These are phyloP conservation scores for Botrytis paeoniae DNA, from an alignment of 2,329 filamentous ascomycete species.

Conservation along the genomic window DNA sequence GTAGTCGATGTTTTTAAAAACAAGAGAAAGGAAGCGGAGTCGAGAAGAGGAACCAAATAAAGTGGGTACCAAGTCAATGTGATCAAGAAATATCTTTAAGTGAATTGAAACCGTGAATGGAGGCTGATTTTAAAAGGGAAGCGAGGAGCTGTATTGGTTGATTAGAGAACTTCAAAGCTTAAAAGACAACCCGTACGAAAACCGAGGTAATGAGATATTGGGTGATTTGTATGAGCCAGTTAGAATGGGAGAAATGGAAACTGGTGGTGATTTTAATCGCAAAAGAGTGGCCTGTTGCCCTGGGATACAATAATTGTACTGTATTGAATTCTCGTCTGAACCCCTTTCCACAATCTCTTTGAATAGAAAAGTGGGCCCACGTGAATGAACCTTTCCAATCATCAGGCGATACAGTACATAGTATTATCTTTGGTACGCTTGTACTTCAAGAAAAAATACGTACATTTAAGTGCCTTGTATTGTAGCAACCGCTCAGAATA, in stretches of 20 bases:
- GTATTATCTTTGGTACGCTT: not conserved
- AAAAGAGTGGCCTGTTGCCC: not conserved
- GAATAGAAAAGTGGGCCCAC: not conserved
- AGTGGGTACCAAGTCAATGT: slow-evolving; percentile 13
- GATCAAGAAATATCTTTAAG: not conserved
- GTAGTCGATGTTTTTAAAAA: not conserved
- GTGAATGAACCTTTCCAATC: not conserved
- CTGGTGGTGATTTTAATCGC: not conserved
- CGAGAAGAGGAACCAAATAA: not conserved
- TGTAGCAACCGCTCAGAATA: not conserved
- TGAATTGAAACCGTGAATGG: slow-evolving; percentile 7
- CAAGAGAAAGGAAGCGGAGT: not conserved
- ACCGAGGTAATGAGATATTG: not conserved
- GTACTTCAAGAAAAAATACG: not conserved
- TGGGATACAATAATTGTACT: not conserved
- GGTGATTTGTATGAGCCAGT: not conserved
- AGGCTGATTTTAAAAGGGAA: not conserved
- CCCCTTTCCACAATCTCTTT: slow-evolving; percentile 3
- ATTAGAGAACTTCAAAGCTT: not conserved
- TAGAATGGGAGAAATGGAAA: not conserved
- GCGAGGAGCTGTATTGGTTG: slow-evolving; percentile 2
- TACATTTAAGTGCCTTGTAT: no score
- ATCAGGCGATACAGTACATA: not conserved
- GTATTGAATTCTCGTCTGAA: slow-evolving; percentile 7
- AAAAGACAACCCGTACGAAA: not conserved